Conservation (phyloP, 2,329 filamentous ascomycete species). For the Paramyrothecium roridum region DNA sequence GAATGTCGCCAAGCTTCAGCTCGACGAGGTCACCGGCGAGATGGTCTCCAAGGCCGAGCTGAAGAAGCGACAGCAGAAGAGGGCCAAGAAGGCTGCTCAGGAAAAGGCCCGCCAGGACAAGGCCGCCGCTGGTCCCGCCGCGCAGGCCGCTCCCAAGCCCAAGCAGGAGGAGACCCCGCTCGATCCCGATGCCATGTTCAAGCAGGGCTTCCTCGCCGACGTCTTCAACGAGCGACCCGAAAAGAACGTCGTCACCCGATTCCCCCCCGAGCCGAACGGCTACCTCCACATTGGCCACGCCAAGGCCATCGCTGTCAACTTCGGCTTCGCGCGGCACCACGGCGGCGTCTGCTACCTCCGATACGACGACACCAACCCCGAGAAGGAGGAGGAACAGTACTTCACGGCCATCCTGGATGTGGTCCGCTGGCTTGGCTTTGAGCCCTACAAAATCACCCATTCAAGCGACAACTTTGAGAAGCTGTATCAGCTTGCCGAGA, state of each 20-base stretch:
- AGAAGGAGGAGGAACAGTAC: conserved; percentile 86
- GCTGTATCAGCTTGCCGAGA: conserved; percentile 85
- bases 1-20: conserved; percentile 52
- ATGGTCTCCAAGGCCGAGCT: conserved; percentile 62
- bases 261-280: conserved; percentile 87
- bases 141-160: conserved; percentile 31
- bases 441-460: conserved; percentile 63
- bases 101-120: conserved; percentile 66
- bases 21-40: conserved; percentile 62
- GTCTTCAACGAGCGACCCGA: conserved; percentile 67
- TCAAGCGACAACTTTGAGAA: conserved; percentile 87
- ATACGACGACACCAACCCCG: conserved; percentile 95
- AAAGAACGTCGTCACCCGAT: conserved; percentile 64
- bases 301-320: conserved; percentile 95
- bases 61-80: conserved; percentile 56
- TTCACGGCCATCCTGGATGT: conserved; percentile 88
- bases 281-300: conserved; percentile 91
- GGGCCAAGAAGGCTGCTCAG: conserved; percentile 51
- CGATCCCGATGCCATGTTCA: conserved; percentile 70
- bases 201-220: conserved; percentile 70
- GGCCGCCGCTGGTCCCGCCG: conserved; percentile 18
- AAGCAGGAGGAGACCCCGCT: conserved; percentile 42
- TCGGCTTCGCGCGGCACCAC: conserved; percentile 85
- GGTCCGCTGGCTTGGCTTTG: conserved; percentile 71
- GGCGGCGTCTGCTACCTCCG: conserved; percentile 53